Evolutionary conservation across 1,284 basidiomycete genomes (phyloP).

Genomic region (Trichosporon inkin): DNA sequence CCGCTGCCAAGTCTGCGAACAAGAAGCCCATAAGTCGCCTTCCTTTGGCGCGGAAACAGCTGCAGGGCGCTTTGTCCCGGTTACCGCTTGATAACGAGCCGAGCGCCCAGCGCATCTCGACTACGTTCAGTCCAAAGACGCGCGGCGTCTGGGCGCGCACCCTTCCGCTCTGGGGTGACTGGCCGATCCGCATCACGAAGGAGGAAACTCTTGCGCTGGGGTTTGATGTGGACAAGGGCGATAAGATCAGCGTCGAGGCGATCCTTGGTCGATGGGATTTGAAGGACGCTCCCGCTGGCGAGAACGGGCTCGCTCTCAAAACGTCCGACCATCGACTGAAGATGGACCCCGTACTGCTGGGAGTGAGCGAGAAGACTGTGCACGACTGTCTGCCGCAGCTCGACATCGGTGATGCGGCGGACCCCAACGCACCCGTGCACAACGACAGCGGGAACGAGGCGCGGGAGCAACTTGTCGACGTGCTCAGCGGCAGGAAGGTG

Average conservation of each 20-base stretch:
- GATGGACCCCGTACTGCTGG: conserved; percentile 60
- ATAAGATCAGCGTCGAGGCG: conserved; percentile 56
- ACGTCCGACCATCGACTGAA: conserved; percentile 54
- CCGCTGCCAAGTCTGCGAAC: not conserved
- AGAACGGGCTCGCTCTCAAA: conserved; percentile 25
- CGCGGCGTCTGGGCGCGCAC: conserved; percentile 65
- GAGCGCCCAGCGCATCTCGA: conserved; percentile 66
- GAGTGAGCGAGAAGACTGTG: conserved; percentile 61
- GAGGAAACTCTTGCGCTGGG: conserved; percentile 62
- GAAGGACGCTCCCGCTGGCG: conserved; percentile 24
- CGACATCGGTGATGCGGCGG: conserved; percentile 76
- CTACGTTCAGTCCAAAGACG: conserved; percentile 53
- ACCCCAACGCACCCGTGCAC: conserved; percentile 28
- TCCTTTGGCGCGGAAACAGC: conserved; percentile 33
- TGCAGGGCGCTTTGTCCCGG: conserved; percentile 32
- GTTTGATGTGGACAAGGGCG: conserved; percentile 54
- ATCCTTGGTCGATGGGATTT: conserved; percentile 51
- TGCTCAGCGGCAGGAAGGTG: conserved; percentile 72
- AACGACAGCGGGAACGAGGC: conserved; percentile 39
- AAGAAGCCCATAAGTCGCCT: conserved; percentile 33
- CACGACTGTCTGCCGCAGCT: conserved; percentile 77
- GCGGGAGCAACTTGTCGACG: conserved; percentile 68
- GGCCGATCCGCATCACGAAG: conserved; percentile 72
- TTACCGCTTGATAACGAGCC: conserved; percentile 53
- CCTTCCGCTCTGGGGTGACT: conserved; percentile 73